phyloP scores from a whole-genome alignment of 2,329 filamentous ascomycete species.

The Apiospora hydei region DNA sequence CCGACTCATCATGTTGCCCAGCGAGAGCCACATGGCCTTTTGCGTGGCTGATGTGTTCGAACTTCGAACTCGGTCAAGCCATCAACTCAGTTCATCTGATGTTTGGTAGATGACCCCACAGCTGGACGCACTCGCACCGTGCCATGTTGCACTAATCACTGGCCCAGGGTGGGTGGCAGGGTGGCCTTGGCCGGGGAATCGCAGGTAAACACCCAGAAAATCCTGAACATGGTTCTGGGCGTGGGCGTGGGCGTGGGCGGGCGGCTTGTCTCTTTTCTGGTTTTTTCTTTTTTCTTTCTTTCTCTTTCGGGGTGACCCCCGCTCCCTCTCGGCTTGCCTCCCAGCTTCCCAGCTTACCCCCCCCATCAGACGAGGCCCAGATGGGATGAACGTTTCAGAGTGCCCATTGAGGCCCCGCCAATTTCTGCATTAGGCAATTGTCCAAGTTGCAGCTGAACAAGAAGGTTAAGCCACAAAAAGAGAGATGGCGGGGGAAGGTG shows the following conservation, averaged over 20 bases:
- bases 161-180: not conserved
- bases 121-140: not conserved
- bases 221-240: constrained; percentile 2
- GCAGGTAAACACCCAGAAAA: constrained; percentile 14
- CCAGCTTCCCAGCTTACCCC: not conserved
- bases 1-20: not conserved
- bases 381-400: constrained; percentile 19
- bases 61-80: not conserved
- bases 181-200: constrained; percentile 1
- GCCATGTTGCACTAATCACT: not conserved
- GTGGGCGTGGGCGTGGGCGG: not conserved
- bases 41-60: constrained; percentile 17
- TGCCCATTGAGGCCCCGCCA: constrained; percentile 10
- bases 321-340: not conserved
- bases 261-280: not conserved
- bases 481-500: too few relatives aligned
- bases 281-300: too few relatives aligned
- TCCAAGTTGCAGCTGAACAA: not conserved
- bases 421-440: constrained; percentile 4
- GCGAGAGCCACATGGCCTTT: constrained; percentile 3
- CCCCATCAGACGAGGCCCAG: not conserved
- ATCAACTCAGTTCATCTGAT: constrained; percentile 11
- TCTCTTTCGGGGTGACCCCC: not conserved
- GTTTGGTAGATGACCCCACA: not conserved
- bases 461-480: not conserved